Evolutionary conservation across 2,329 filamentous ascomycete species (phyloP).

Genomic region (Paecilomyces sp.): DNA sequence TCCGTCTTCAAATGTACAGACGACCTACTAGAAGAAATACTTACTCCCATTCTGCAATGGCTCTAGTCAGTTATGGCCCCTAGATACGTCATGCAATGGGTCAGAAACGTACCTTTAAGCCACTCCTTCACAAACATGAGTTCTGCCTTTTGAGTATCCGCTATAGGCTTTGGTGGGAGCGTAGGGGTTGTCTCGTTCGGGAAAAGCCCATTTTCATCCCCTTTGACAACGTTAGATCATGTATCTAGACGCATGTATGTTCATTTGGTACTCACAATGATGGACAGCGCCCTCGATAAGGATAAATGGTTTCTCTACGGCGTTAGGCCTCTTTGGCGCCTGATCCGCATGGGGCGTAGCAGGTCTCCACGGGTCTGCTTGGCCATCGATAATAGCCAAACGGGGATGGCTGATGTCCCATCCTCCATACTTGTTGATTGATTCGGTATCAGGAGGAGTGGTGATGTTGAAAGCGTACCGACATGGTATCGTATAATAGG

Average conservation of each 20-base stretch:
- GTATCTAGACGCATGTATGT: neutral
- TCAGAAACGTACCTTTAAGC: slow-evolving; percentile 30
- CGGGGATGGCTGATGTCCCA: slow-evolving; percentile 66
- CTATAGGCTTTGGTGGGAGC: slow-evolving; percentile 41
- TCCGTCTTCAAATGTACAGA: neutral
- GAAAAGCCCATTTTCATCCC: slow-evolving; percentile 47
- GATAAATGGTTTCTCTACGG: slow-evolving; percentile 61
- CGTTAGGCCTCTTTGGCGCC: slow-evolving; percentile 51
- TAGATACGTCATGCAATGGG: neutral
- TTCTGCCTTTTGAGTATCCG: slow-evolving; percentile 39
- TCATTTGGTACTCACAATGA: slow-evolving; percentile 6
- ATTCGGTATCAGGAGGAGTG: slow-evolving; percentile 52
- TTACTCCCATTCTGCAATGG: neutral
- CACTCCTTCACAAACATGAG: slow-evolving; percentile 44
- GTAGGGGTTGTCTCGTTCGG: slow-evolving; percentile 44
- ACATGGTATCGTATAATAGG: slow-evolving; percentile 58
- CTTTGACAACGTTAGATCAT: slow-evolving; percentile 4
- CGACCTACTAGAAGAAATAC: neutral
- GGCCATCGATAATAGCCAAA: slow-evolving; percentile 69
- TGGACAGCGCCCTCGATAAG: slow-evolving; percentile 44
- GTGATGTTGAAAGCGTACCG: slow-evolving; percentile 63
- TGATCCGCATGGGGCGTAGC: slow-evolving; percentile 64
- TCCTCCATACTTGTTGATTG: slow-evolving; percentile 70
- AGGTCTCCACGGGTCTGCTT: slow-evolving; percentile 72
- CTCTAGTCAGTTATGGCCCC: neutral